phyloP scores from a whole-genome alignment of 2,329 filamentous ascomycete species.

The Cytospora paraplurivora region DNA sequence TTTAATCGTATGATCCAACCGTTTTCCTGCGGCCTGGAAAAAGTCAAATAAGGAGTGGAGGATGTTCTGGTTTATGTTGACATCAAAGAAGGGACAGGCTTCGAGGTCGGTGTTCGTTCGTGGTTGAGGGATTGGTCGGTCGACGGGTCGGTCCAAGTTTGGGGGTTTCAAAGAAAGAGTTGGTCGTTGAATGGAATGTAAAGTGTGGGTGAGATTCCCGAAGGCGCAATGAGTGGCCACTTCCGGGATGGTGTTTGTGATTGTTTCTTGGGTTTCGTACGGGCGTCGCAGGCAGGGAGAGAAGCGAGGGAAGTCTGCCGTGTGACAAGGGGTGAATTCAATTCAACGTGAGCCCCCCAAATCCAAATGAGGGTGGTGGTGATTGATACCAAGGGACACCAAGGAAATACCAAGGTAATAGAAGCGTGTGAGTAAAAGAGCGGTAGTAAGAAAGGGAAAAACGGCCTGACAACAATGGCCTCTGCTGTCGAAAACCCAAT shows the following conservation, averaged over 20 bases:
- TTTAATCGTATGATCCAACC: slow-evolving; percentile 23
- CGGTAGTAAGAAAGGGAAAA: slow-evolving; percentile 3
- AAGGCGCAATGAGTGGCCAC: slow-evolving; percentile 14
- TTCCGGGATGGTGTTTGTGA: background rate
- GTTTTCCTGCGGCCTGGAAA: slow-evolving; percentile 20
- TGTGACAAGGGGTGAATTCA: slow-evolving; percentile 26
- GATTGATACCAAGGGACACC: slow-evolving; percentile 19
- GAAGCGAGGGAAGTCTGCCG: slow-evolving; percentile 22
- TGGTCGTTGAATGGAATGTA: slow-evolving; percentile 13
- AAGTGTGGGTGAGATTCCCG: slow-evolving; percentile 1
- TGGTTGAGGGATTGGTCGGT: slow-evolving; percentile 1
- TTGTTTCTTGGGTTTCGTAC: slow-evolving; percentile 12
- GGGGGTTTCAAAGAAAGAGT: slow-evolving; percentile 8
- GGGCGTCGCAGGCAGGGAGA: slow-evolving; percentile 20
- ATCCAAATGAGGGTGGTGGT: slow-evolving; percentile 25
- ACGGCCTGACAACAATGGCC: slow-evolving; percentile 21
- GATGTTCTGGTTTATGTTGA: slow-evolving; percentile 17
- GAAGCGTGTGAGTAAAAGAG: slow-evolving; percentile 9
- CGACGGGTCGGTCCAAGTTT: slow-evolving; percentile 8
- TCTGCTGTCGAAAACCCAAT: slow-evolving; percentile 14
- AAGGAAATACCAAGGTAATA: slow-evolving; percentile 18
- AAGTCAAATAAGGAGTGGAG: slow-evolving; percentile 6
- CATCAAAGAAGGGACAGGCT: slow-evolving; percentile 17
- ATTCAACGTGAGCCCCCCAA: slow-evolving; percentile 24
- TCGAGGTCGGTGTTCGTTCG: slow-evolving; percentile 16